Evolutionary conservation across 73 alveolate genomes (phyloP), one percentile per base, ranked within the genome.

Genomic region (Stentor roeselii): DNA sequence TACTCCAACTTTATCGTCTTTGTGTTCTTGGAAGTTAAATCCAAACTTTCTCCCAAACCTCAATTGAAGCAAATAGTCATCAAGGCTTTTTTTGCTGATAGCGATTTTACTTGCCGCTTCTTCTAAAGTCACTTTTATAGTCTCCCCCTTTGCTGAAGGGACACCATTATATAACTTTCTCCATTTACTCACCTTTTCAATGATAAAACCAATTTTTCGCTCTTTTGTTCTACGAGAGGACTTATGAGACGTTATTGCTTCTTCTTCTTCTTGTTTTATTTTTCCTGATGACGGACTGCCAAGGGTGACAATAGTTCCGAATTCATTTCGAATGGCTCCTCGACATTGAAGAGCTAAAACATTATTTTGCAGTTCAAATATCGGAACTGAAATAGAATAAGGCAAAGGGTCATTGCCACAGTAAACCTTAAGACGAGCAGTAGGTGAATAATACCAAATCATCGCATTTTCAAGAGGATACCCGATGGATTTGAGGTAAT

Each of bases 181-280:
- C 99, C 99, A 97, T 3, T 93, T 92, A 42, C 95, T 88, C 15
- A 97, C 99, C 87, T 93, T 94, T 87, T 97, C 99, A n/a, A 97
- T 92, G 40, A 97, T 96, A 83, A 89, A 96, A 30, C 99, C 99
- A 36, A 97, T 97, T 76, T 94, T 96, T 92, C 99, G 92, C 88
- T 97, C 99, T 83, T 97, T 97, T 36, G 98, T 95, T 83, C 98
- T 89, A 78, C 94, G 84, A 39, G 80, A 67, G 37, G 80, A 67
- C 80, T 67, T 78, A 0, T 42, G 82, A 1, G 14, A 11, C 2
- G 42, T 2, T 30, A n/a, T 1, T 11, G 37, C 82, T 2, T 59
- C 80, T 67, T 67, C 80, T 50, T 50, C 67, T 58, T 58, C 74
- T 21, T 21, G 80, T 32, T 67, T 67, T 14, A 32, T 21, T 67